A percentile compares a stretch with the other conserved stretches of the same genome.
Conservation (phyloP, 1,284 basidiomycete genomes). For the Leccinum solheimii region DNA sequence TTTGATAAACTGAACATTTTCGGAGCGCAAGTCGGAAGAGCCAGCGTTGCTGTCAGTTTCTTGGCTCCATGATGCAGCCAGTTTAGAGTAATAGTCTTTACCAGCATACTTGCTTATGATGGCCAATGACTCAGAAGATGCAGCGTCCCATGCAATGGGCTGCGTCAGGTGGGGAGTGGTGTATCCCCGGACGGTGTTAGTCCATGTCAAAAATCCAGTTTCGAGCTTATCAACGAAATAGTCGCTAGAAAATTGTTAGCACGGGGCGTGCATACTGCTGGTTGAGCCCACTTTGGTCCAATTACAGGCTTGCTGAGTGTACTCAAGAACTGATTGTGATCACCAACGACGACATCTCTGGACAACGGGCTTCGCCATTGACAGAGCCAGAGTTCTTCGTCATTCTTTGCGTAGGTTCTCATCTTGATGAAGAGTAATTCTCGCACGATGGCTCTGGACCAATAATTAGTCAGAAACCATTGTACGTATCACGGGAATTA, state of each 20-base stretch:
- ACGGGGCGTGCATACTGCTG: neutral
- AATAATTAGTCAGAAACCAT: constrained; percentile 15
- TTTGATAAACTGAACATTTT: constrained; percentile 70
- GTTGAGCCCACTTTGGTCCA: constrained; percentile 29
- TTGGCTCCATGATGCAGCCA: constrained; percentile 68
- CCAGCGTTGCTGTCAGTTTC: constrained; percentile 60
- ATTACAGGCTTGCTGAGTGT: constrained; percentile 44
- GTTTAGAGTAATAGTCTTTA: constrained; percentile 60
- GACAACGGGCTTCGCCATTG: constrained; percentile 79
- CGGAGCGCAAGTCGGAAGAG: constrained; percentile 57
- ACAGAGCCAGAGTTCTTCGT: constrained; percentile 76
- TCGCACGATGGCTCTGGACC: constrained; percentile 68
- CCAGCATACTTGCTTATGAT: constrained; percentile 55
- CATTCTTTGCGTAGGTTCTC: constrained; percentile 72
- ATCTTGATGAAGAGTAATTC: constrained; percentile 81
- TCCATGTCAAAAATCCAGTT: constrained; percentile 89
- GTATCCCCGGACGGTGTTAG: constrained; percentile 71
- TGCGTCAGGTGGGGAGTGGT: constrained; percentile 40
- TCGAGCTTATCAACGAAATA: constrained; percentile 76
- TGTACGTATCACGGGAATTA: constrained; percentile 14
- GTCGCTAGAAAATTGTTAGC: constrained; percentile 36
- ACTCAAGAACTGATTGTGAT: constrained; percentile 49
- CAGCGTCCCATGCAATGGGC: constrained; percentile 65
- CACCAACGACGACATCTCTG: constrained; percentile 51
- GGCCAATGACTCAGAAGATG: constrained; percentile 60